Conservation (phyloP, 2,329 filamentous ascomycete species). For the Ustilaginoidea virens region DNA sequence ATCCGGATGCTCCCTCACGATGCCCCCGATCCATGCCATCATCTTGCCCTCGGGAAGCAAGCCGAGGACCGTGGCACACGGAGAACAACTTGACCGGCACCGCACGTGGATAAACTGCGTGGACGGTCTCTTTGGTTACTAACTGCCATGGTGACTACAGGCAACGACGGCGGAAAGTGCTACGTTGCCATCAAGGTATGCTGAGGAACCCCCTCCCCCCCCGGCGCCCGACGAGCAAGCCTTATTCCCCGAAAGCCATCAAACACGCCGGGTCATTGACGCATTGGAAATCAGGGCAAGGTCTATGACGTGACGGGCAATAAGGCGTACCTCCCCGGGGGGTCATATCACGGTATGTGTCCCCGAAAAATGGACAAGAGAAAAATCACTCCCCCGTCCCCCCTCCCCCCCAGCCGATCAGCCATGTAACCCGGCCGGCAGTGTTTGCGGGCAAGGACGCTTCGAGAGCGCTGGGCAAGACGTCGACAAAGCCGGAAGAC, state of each 20-base stretch:
- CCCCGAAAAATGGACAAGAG: background rate
- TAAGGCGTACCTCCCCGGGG: constrained; percentile 66
- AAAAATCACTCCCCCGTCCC: no score
- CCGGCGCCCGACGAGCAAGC: no score
- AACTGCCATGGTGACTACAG: constrained; percentile 25
- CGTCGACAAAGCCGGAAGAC: constrained; percentile 74
- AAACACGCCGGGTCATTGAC: no score
- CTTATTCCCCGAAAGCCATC: no score
- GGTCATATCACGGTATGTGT: constrained; percentile 64
- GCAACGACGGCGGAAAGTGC: constrained; percentile 46
- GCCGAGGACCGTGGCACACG: no score
- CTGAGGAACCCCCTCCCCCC: no score
- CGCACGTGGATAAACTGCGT: no score
- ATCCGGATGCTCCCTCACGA: background rate
- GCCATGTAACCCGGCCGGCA: constrained; percentile 20
- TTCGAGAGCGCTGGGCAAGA: constrained; percentile 77
- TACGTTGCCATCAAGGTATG: constrained; percentile 56
- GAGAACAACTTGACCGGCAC: no score
- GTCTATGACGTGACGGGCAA: constrained; percentile 93
- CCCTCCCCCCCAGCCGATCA: no score
- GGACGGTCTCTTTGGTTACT: no score
- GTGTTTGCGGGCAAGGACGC: constrained; percentile 94
- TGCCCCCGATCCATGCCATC: no score
- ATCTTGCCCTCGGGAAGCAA: no score
- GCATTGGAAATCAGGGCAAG: constrained; percentile 44